Evolutionary conservation across 1,139 yeast species (phyloP), one percentile per base, ranked within the genome.

Genomic region (Hansenula sp.): DNA sequence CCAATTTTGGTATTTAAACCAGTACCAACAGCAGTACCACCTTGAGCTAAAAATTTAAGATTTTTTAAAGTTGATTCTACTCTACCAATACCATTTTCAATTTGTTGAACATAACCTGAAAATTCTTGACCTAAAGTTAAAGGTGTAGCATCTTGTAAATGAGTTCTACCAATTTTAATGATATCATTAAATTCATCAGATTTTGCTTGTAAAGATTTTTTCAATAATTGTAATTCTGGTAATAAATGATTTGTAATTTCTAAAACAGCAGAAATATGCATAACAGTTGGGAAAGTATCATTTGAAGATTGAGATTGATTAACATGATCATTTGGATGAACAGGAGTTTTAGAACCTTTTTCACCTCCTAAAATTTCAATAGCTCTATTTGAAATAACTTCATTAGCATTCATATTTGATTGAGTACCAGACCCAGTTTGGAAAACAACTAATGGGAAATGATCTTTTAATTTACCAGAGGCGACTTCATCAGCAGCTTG

Each of bases 341-440:
- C 96, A 19, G 96, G 96, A 47, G 68, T 75, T 73, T 92, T 92
- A 48, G 96, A 81, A 44, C 98, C 98, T 62, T 83, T 68, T 60
- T 73, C 75, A 48, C 98, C 98, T 47, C 97, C 97, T 53, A 92
- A 75, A 43, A 92, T 62, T 69, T 92, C 97, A 68, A 92, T 92
- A 52, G 98, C 98, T 59, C 98, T 79, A 77, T 92, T 94, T 41
- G 97, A 88, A 59, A 92, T 92, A 52, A 92, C 98, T 71, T 92
- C 98, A 65, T 92, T 92, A 60, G 97, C 96, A 66, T 92, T 90
- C 98, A 92, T 92, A 75, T 92, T 92, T 51, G 95, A 83, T 70
- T 92, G 98, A 47, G 98, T 92, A 64, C 98, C 98, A 17, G 96
- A 87, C 44, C 98, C 98, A 45, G 98, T 92, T 73, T 92, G 98